These are phyloP conservation scores for Globisporangium perplexum DNA, from an alignment of 352 stramenopile species.

Conservation along the genomic window DNA sequence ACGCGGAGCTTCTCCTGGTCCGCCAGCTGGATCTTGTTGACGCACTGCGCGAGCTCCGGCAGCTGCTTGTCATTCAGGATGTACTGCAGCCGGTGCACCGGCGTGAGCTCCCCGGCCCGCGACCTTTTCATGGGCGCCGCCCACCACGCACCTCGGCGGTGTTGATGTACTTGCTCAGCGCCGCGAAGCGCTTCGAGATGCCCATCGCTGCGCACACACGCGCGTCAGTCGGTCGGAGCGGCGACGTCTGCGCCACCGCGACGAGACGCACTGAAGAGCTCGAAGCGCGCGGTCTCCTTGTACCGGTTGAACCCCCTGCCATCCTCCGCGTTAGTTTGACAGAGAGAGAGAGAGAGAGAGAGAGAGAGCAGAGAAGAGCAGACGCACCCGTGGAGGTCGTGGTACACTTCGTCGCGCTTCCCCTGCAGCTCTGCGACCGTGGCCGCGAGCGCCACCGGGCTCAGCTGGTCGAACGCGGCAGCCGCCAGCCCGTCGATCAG, in stretches of 20 bases:
- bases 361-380: too few species aligned
- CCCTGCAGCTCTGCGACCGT: slow-evolving; percentile 54
- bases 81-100: slow-evolving; percentile 5
- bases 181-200: slow-evolving; percentile 60
- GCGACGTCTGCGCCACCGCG: not conserved
- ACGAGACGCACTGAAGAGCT: slow-evolving; percentile 45
- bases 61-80: slow-evolving; percentile 29
- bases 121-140: not conserved
- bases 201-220: slow-evolving; percentile 24
- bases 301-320: slow-evolving; percentile 56
- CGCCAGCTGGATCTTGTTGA: slow-evolving; percentile 69
- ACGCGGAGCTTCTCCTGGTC: slow-evolving; percentile 84
- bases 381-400: slow-evolving; percentile 46
- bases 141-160: slow-evolving; percentile 35
- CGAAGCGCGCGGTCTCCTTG: slow-evolving; percentile 58
- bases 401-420: slow-evolving; percentile 63
- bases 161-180: slow-evolving; percentile 68
- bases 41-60: slow-evolving; percentile 33
- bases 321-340: not conserved
- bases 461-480: slow-evolving; percentile 9
- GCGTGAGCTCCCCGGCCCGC: not conserved
- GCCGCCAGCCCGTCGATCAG: not conserved
- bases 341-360: too few species aligned
- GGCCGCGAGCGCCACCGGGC: slow-evolving; percentile 21
- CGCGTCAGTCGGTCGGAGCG: not conserved